Base-by-base conservation (phyloP, 768 basidiomycete genomes). In the Boletus rubroflammeus region DNA sequence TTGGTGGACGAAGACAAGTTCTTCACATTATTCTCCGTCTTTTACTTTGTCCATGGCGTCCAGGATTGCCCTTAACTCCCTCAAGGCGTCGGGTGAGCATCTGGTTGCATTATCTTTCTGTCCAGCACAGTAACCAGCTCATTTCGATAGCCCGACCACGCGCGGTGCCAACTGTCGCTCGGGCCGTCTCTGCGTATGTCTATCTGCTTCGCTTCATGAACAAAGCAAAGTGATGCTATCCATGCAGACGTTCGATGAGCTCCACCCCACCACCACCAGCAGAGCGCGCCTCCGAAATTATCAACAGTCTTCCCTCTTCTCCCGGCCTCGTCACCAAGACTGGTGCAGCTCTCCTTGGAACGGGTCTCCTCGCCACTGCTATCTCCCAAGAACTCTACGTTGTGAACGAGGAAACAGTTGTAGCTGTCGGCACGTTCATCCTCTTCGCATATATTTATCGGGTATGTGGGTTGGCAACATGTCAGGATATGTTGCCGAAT, bases 301-400 rank as follows among this genome's bases (percentile, higher is more conserved):
- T 99, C 65, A 85, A 96, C 75, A 87, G 84, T 69, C 78, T 91
- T 40, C 90, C 90, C 19, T 90, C 83, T 53, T 94, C 84, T 63
- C 93, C 83, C 25, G 86, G 84, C 69, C 80, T 97, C 73, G 80
- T 95, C 78, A 93, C 93, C 70, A 99, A 99, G 79, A 95, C 94
- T 42, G 93, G 94, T 58, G 83, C 90, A 49, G 88, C 93, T 65
- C 79, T 98, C 66, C 84, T 98, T 50, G 93, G 93, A 67, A 90
- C 92, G 15, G 93, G 91, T 65, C 77, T 91, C 56, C 76, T 86
- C 52, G 96, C 95, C 15, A 82, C 93, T 6, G 95, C 94, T 67
- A 94, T 98, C 74, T 96, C 93, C 14, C 90, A 93, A 69, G 95
- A 99, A 75, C 84, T 98, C 47, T 98, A 98, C 67, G 96, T 99